Conservation (phyloP, 371 early-diverging fungal genomes). For the Mucor indicus region DNA sequence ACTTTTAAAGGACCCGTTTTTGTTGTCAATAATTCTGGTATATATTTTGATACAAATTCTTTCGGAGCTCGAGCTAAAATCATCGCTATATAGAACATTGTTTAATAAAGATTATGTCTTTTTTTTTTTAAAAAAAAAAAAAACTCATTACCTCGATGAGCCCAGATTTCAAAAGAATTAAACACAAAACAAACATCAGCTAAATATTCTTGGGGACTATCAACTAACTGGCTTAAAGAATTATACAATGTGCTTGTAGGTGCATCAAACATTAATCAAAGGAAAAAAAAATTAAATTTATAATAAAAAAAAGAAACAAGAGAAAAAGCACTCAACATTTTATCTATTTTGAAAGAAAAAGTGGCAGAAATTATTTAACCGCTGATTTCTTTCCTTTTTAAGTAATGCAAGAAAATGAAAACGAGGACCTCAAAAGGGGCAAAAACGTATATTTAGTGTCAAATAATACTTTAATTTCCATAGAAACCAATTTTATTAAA, state of each 20-base stretch:
- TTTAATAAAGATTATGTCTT: neutral
- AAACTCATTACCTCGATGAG: constrained; percentile 35
- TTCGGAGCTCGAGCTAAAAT: constrained; percentile 19
- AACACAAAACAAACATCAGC: constrained; percentile 41
- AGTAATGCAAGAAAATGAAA: too few relatives aligned
- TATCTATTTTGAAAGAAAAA: too few relatives aligned
- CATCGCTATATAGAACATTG: constrained; percentile 13
- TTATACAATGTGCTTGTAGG: constrained; percentile 30
- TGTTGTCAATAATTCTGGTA: constrained; percentile 15
- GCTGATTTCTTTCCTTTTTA: too few relatives aligned
- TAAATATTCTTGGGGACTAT: constrained; percentile 36
- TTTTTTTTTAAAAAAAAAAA: neutral
- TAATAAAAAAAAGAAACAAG: too few relatives aligned
- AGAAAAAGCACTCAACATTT: too few relatives aligned
- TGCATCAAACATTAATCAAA: constrained; percentile 43
- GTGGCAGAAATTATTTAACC: too few relatives aligned
- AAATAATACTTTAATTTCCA: too few relatives aligned
- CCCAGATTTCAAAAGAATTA: constrained; percentile 28
- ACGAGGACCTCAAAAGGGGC: too few relatives aligned
- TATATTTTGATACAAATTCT: constrained; percentile 9
- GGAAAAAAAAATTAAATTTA: too few relatives aligned
- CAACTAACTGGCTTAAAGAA: constrained; percentile 29
- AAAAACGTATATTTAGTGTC: too few relatives aligned
- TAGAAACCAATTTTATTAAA: too few relatives aligned
- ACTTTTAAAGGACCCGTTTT: constrained; percentile 2